phyloP scores from a whole-genome alignment of 768 basidiomycete species.

The Termitomyces sp. region DNA sequence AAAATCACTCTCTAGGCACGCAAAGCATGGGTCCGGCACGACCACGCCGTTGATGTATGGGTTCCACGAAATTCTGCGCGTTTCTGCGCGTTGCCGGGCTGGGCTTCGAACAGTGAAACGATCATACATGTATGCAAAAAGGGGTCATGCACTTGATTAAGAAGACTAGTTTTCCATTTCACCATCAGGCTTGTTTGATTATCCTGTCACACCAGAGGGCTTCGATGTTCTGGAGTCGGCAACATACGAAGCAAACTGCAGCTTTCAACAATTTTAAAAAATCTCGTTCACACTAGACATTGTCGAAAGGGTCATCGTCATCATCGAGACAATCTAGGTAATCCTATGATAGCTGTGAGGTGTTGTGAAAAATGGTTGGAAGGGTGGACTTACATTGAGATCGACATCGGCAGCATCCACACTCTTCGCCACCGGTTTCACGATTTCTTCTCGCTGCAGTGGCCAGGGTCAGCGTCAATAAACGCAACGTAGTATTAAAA shows the following conservation, averaged over 20 bases:
- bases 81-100: background rate
- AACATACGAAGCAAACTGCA: background rate
- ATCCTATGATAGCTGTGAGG: conserved; percentile 8
- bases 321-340: conserved; percentile 14
- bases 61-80: background rate
- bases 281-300: background rate
- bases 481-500: background rate
- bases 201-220: background rate
- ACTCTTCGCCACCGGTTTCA: conserved; percentile 1
- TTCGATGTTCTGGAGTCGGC: background rate
- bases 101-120: background rate
- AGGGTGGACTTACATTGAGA: conserved; percentile 2
- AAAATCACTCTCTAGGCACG: background rate
- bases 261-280: background rate
- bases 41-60: background rate
- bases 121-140: background rate
- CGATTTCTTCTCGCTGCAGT: background rate
- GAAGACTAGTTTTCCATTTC: background rate
- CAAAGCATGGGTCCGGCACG: background rate
- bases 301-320: conserved; percentile 1
- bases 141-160: background rate
- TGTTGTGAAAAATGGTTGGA: background rate
- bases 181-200: background rate
- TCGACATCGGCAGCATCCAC: conserved; percentile 13
- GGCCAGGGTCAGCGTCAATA: no score